Conservation (phyloP, 83 land plant species). For the Larix sibirica region DNA sequence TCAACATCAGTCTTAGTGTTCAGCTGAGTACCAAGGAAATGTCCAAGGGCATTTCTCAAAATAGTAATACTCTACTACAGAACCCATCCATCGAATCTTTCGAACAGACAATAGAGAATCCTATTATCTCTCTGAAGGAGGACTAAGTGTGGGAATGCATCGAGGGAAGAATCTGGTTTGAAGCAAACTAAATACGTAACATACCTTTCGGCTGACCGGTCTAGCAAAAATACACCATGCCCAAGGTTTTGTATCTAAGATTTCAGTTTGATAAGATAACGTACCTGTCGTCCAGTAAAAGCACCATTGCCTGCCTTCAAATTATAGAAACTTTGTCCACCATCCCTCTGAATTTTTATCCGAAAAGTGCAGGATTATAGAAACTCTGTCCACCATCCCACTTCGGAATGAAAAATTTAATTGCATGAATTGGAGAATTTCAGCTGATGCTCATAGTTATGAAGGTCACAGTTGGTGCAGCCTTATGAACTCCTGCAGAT, state of each 20-base stretch:
- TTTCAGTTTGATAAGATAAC: slow-evolving; percentile 6
- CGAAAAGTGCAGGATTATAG: not conserved
- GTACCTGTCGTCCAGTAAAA: not conserved
- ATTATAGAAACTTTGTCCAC: not conserved
- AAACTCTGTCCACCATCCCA: not conserved
- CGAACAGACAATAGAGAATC: not conserved
- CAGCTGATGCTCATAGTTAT: slow-evolving; percentile 3
- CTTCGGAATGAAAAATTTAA: not conserved
- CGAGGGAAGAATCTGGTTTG: not conserved
- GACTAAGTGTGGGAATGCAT: not conserved
- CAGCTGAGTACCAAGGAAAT: not conserved
- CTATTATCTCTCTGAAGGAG: not conserved
- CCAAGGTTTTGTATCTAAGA: not conserved
- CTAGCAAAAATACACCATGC: not conserved
- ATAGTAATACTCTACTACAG: not conserved
- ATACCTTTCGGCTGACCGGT: not conserved
- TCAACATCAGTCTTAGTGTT: slow-evolving; percentile 9
- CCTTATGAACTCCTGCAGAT: no score
- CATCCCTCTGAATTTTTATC: not conserved
- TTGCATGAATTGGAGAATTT: not conserved
- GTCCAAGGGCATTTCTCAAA: not conserved
- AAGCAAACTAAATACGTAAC: not conserved
- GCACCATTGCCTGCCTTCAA: not conserved
- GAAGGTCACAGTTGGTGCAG: not conserved
- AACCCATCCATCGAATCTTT: not conserved